A percentile compares a stretch with the other conserved stretches of the same genome.
Evolutionary conservation across 139 green algal species (phyloP).

Genomic region (Closterium sp.): DNA sequence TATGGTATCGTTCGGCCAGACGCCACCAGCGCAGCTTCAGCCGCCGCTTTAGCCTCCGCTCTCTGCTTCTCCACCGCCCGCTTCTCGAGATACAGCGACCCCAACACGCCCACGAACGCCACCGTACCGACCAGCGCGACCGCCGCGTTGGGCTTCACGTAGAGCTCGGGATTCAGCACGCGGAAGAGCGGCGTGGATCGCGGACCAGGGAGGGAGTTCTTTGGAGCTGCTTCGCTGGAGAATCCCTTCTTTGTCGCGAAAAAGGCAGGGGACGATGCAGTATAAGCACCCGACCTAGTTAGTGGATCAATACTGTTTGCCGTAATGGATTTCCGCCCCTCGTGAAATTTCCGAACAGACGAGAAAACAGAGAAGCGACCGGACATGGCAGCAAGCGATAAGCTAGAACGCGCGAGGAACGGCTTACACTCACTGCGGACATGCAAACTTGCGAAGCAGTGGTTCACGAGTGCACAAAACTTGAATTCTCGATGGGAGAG

Average conservation of each 20-base stretch:
- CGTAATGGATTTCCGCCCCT: too few species aligned
- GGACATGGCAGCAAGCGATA: background rate
- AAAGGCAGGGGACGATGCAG: too few species aligned
- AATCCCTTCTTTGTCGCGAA: too few species aligned
- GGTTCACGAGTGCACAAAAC: too few species aligned
- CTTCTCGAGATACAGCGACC: conserved; percentile 27
- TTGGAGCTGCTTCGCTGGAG: background rate
- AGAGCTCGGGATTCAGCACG: conserved; percentile 28
- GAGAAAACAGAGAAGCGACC: background rate
- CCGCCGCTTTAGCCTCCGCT: background rate
- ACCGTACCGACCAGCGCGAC: conserved; percentile 18
- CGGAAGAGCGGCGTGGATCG: conserved; percentile 1
- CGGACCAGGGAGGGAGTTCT: background rate
- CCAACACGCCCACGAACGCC: conserved; percentile 22
- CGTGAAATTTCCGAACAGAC: background rate
- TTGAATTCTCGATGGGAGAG: too few species aligned
- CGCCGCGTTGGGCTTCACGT: conserved; percentile 22
- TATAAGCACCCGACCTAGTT: too few species aligned
- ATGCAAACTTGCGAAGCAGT: too few species aligned
- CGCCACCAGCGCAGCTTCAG: background rate
- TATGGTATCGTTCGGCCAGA: background rate
- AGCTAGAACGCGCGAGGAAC: background rate
- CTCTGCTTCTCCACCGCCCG: conserved; percentile 29
- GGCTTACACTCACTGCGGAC: too few species aligned
- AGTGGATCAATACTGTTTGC: too few species aligned